Base-by-base conservation (phyloP, 1,284 basidiomycete species). In the Sanguinoderma infundibulare region DNA sequence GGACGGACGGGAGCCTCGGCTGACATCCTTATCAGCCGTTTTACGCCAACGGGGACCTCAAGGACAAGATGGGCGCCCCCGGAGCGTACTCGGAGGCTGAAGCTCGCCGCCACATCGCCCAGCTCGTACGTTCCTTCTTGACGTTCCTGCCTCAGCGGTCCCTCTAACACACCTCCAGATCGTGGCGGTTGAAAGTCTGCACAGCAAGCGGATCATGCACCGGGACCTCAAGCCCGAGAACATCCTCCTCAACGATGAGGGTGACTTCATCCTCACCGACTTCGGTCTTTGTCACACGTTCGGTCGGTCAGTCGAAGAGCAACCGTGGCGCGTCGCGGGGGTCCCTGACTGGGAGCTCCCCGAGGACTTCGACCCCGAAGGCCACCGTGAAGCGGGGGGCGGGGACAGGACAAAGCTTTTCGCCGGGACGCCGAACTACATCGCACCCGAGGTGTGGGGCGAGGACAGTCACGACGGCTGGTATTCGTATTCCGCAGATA, bases 251-350 rank as follows among this genome's bases (percentile, higher is more conserved):
- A 81, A 82, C 51, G 73, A 75, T 0, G 76, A 80, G 55, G 81
- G 74, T 32, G 67, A 72, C 64, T 74, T 87, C 58, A 84, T 87
- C 68, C 77, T 90, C 42, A 83, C 85, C 30, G 87, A 89, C 72
- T 89, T 89, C 71, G 87, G 87, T 0, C 76, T 89, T 3, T 85
- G 85, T 66, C 81, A 81, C 1, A 83, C 86, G 8, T 89, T 85
- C 74, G 79, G 53, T 76, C 87, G 32, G 83, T 83, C 55, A 20
- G 15, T 51, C 2, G 53, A 53, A 5, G 53, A 64, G 15, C 66
- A 65, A 30, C 64, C 64, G 36, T 69, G 67, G 67, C 40, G 57
- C 42, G 42, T 58, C 83, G 87, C 70, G 79, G 59, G 34, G 20
- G 38, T 35, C 53, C 20, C 47, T n/a, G 28, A 38, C 14, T 34